Evolutionary conservation across 192 early-diverging fungal genomes (phyloP), one percentile per base, ranked within the genome.

Genomic region (Entomortierella beljakovae): DNA sequence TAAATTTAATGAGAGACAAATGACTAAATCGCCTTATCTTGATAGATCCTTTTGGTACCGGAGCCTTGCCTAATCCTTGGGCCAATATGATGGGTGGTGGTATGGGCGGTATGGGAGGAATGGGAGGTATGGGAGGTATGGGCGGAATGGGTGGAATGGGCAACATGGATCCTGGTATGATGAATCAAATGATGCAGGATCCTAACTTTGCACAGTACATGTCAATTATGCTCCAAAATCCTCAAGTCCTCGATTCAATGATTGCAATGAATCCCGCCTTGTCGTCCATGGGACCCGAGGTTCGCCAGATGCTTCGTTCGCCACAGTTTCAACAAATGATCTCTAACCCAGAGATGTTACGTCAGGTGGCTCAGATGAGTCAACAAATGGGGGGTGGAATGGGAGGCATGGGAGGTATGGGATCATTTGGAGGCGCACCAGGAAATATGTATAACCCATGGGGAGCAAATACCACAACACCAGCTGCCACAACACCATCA

Each of bases 141-240:
- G 87, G 85, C 0, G 86, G 83, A 8, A 71, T 85, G 69, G 91
- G 89, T 5, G 92, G 88, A 6, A 87, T 93, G 86, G 85, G 87
- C 9, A 89, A 88, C 49, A 84, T 89, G 84, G 88, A 92, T 67
- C 91, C 87, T 13, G 83, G 84, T 58, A 84, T 84, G 84, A 80
- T 90, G 76, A 86, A 87, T 61, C 84, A 89, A 60, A 88, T 98
- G 84, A 71, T 97, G 71, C 84, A 87, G 53, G 96, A 99, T 81
- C 97, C 97, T 11, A 88, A 87, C 80, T 87, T 95, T 82, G 86
- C 89, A 28, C 88, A 93, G 61, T 91, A 91, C 76, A 94, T 98
- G 89, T 85, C 91, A 26, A 88, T 87, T 60, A 80, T 97, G 68
- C 81, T 95, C 37, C 85, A 88, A 51, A 97, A 98, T 71, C 96